These are phyloP conservation scores for Heliamphora pulchella DNA, from an alignment of 179 eudicot species.

Conservation along the genomic window DNA sequence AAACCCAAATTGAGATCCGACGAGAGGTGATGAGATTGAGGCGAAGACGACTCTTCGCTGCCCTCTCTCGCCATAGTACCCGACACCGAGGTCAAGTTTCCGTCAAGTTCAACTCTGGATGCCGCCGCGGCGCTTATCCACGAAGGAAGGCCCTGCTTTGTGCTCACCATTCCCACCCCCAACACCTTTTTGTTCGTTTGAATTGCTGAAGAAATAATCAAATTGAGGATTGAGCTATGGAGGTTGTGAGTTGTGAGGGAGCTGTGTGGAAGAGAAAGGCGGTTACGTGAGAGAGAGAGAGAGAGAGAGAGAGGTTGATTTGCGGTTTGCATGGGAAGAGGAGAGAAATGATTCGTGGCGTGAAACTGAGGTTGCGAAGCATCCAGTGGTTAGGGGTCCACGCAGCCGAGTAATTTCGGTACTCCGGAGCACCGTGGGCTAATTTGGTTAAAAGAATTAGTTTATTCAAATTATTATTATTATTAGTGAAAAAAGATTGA, in stretches of 20 bases:
- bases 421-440: no score
- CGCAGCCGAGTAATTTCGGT: background rate
- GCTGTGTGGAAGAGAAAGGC: no score
- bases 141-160: slow-evolving; percentile 37
- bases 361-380: slow-evolving; percentile 43
- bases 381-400: slow-evolving; percentile 8
- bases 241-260: background rate
- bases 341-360: slow-evolving; percentile 32
- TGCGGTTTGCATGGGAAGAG: slow-evolving; percentile 16
- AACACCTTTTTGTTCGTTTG: background rate
- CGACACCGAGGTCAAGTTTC: slow-evolving; percentile 12
- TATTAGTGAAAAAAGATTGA: no score
- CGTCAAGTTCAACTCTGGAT: slow-evolving; percentile 33
- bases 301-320: background rate
- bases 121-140: slow-evolving; percentile 45
- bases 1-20: slow-evolving; percentile 42
- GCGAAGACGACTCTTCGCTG: background rate
- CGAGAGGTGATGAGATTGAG: slow-evolving; percentile 7
- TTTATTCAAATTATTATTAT: no score
- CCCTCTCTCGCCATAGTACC: slow-evolving; percentile 18
- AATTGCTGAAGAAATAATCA: background rate
- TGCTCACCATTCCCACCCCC: slow-evolving; percentile 25
- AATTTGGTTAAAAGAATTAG: no score
- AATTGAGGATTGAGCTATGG: background rate
- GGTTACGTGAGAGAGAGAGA: slow-evolving; percentile 8